phyloP scores from a whole-genome alignment of 208 protist species.

The Crithidia acanthocephali region DNA sequence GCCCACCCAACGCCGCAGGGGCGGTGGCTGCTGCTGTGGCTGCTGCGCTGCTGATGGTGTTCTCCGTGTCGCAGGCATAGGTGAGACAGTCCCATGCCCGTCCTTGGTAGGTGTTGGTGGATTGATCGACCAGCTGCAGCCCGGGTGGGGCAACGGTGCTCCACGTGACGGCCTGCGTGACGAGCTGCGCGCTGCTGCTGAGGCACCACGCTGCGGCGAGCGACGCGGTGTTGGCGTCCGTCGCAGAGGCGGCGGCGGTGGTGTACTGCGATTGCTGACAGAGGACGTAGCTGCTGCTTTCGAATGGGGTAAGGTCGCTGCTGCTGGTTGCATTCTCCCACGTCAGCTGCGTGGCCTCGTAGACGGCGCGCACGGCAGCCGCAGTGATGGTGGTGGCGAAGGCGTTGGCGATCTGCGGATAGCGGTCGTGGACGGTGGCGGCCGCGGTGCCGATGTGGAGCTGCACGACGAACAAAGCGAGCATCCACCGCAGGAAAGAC shows the following conservation, averaged over 20 bases:
- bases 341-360: constrained; percentile 28
- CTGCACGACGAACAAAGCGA: neutral
- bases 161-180: constrained; percentile 39
- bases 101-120: neutral
- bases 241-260: neutral
- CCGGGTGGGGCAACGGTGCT: constrained; percentile 41
- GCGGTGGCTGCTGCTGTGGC: neutral
- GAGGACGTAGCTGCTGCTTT: constrained; percentile 23
- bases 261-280: neutral
- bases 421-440: neutral
- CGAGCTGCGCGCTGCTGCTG: neutral
- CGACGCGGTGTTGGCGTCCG: neutral
- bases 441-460: neutral
- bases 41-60: neutral
- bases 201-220: constrained; percentile 16
- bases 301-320: neutral
- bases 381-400: neutral
- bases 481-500: neutral
- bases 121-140: constrained; percentile 16
- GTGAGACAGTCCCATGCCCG: constrained; percentile 35
- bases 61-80: constrained; percentile 38
- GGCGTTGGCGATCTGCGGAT: constrained; percentile 11
- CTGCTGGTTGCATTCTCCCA: no score
- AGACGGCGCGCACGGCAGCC: constrained; percentile 25
- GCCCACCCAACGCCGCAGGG: constrained; percentile 30